These are phyloP conservation scores for Xerocomus potaroensis DNA, from an alignment of 768 basidiomycete species.

Conservation along the genomic window DNA sequence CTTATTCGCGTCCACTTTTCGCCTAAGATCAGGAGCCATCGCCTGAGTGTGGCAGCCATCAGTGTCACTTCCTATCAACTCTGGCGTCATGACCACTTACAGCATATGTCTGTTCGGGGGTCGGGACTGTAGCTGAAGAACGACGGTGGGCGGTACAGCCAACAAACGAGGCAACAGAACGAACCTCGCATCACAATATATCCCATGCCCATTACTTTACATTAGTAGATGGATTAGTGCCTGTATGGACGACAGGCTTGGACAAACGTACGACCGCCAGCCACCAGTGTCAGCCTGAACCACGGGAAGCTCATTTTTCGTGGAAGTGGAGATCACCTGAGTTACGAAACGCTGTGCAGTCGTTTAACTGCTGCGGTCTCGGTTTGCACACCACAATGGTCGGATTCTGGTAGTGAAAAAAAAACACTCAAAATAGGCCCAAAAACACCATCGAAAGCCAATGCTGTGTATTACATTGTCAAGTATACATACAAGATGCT, in stretches of 20 bases:
- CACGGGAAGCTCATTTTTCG: slow-evolving; percentile 51
- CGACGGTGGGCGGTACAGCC: not conserved
- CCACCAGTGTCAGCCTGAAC: slow-evolving; percentile 46
- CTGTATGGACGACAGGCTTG: not conserved
- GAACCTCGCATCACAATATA: slow-evolving; percentile 60
- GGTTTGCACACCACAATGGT: too few relatives aligned
- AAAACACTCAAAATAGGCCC: too few relatives aligned
- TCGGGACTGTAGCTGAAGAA: slow-evolving; percentile 31
- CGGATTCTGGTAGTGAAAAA: too few relatives aligned
- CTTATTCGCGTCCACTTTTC: slow-evolving; percentile 58
- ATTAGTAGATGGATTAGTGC: slow-evolving; percentile 6
- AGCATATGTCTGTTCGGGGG: slow-evolving; percentile 34
- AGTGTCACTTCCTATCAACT: slow-evolving; percentile 1
- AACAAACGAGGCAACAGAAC: slow-evolving; percentile 13
- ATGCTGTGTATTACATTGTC: too few relatives aligned
- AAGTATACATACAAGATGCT: slow-evolving; percentile 8
- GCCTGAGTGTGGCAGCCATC: slow-evolving; percentile 33
- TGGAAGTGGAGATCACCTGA: not conserved
- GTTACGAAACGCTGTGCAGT: slow-evolving; percentile 13
- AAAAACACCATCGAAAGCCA: too few relatives aligned
- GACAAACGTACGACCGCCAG: slow-evolving; percentile 44
- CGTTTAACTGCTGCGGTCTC: slow-evolving; percentile 13
- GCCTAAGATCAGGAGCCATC: slow-evolving; percentile 61
- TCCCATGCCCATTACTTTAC: slow-evolving; percentile 50
- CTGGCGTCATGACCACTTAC: slow-evolving; percentile 17